Evolutionary conservation across 148 eudicot genomes (phyloP).

Genomic region (Rhododendron griersonianum): DNA sequence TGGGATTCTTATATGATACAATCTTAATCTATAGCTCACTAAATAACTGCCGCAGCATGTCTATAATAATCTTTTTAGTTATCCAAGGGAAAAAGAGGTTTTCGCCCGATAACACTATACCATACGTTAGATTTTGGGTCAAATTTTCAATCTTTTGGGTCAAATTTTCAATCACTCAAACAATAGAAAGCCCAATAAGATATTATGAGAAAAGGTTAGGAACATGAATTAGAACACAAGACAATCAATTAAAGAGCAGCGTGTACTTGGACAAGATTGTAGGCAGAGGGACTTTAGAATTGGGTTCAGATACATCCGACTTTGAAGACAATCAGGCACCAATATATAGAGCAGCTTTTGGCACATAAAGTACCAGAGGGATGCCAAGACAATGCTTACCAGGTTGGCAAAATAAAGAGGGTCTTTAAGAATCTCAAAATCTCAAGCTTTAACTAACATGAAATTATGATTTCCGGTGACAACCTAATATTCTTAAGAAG

Average conservation of each 20-base stretch:
- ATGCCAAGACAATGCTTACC: not conserved
- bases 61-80: not conserved
- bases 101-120: not conserved
- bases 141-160: not conserved
- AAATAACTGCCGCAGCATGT: not conserved
- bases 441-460: not conserved
- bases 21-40: not conserved
- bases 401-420: not conserved
- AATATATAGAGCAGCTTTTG: not conserved
- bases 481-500: not conserved
- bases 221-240: not conserved
- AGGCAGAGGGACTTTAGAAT: not conserved
- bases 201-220: not conserved
- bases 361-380: not conserved
- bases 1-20: not conserved
- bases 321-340: not conserved
- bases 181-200: not conserved
- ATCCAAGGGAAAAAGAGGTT: not conserved
- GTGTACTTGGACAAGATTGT: not conserved
- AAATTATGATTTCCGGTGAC: not conserved
- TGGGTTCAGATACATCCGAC: not conserved
- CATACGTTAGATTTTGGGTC: not conserved
- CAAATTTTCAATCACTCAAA: not conserved
- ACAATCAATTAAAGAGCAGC: not conserved
- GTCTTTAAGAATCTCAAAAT: slow-evolving; percentile 1